Percentiles rank a stretch among this genome's conserved stretches.
phyloP scores from a whole-genome alignment of 345 rosid genomes.

The Nephelium lappaceum region DNA sequence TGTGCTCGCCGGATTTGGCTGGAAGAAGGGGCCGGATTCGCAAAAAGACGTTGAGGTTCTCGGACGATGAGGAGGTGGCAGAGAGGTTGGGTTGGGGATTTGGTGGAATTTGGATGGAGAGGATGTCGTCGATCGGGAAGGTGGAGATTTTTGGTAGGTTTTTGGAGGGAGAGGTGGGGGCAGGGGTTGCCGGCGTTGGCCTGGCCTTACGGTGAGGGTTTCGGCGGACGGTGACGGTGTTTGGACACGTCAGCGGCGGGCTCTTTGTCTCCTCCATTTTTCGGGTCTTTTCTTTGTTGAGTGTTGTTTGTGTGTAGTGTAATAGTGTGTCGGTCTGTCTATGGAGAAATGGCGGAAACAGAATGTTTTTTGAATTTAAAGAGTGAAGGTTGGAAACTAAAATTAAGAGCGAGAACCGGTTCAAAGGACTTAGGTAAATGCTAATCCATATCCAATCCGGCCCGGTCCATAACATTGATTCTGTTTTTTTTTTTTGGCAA shows the following conservation, averaged over 20 bases:
- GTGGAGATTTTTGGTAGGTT: constrained; percentile 42
- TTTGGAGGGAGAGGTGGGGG: constrained; percentile 25
- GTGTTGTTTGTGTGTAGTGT: background rate
- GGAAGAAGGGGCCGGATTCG: constrained; percentile 54
- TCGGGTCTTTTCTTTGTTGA: background rate
- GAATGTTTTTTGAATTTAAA: constrained; percentile 6
- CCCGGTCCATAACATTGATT: background rate
- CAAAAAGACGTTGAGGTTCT: constrained; percentile 69
- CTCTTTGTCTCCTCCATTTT: constrained; percentile 36
- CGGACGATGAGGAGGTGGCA: constrained; percentile 10
- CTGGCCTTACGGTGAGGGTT: constrained; percentile 82
- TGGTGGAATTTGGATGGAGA: constrained; percentile 36
- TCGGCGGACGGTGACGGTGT: constrained; percentile 62
- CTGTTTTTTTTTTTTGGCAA: too few relatives aligned
- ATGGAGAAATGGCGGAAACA: constrained; percentile 13
- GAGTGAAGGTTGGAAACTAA: background rate
- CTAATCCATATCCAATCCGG: background rate
- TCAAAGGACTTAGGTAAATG: background rate
- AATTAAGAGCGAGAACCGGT: background rate
- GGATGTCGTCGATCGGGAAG: constrained; percentile 70
- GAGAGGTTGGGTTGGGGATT: constrained; percentile 22
- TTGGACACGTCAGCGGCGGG: constrained; percentile 52
- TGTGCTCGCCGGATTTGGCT: constrained; percentile 20
- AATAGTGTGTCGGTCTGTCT: background rate
- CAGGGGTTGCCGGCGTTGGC: constrained; percentile 50